These are phyloP conservation scores for Rosa persica DNA, from an alignment of 306 rosid species.

Conservation along the genomic window DNA sequence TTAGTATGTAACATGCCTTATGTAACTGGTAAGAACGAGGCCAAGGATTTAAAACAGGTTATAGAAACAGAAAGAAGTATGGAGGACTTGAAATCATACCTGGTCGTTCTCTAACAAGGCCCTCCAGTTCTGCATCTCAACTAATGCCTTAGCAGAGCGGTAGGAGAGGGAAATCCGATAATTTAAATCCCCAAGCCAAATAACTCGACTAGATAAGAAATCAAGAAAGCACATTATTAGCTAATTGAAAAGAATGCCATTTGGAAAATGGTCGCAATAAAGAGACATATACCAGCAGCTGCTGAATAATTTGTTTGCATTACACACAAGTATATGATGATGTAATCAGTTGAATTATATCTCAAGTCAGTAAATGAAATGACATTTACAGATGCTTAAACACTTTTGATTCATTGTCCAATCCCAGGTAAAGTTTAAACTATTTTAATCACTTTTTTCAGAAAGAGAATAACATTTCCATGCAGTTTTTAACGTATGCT, in stretches of 20 bases:
- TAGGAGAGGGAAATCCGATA: constrained; percentile 88
- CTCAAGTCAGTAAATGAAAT: neutral
- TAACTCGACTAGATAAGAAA: constrained; percentile 64
- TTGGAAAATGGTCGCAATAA: neutral
- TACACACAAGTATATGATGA: neutral
- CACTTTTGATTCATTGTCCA: neutral
- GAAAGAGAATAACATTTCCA: neutral
- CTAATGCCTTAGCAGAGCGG: constrained; percentile 95
- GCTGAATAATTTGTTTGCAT: neutral
- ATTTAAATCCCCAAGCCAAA: constrained; percentile 99
- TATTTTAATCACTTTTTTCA: neutral
- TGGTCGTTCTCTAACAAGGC: constrained; percentile 96
- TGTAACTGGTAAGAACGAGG: constrained; percentile 3
- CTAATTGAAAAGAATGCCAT: constrained; percentile 8
- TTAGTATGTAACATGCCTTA: constrained; percentile 15
- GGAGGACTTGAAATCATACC: constrained; percentile 44
- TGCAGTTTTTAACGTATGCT: neutral
- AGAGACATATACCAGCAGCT: neutral
- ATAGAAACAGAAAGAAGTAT: constrained; percentile 11
- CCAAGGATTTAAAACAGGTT: constrained; percentile 10
- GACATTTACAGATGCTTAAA: neutral
- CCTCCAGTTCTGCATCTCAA: constrained; percentile 99
- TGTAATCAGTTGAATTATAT: too few species aligned
- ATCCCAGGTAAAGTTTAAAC: neutral
- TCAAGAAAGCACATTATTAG: constrained; percentile 20